Evolutionary conservation across 1,139 yeast species (phyloP).

Genomic region (Blastobotrys serpentis): DNA sequence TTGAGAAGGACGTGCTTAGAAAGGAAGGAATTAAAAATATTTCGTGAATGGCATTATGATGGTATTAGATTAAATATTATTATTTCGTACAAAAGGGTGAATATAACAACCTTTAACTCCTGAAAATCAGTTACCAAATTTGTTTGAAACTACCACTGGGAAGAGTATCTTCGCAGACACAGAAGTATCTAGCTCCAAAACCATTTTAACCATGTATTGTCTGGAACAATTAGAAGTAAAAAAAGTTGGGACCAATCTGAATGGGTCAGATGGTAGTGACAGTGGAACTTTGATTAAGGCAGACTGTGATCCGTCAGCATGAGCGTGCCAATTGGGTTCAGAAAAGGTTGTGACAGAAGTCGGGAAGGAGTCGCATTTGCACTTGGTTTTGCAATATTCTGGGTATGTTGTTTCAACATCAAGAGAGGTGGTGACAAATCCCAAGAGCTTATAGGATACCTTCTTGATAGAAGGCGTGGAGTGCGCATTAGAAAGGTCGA

Average conservation of each 20-base stretch:
- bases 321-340: not conserved
- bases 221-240: slow-evolving; percentile 31
- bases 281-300: slow-evolving; percentile 19
- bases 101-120: too few species aligned
- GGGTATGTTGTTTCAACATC: not conserved
- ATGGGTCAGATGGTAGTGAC: slow-evolving; percentile 18
- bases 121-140: not conserved
- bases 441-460: not conserved
- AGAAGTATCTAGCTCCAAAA: slow-evolving; percentile 8
- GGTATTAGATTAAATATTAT: not conserved
- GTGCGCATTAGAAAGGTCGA: not conserved
- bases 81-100: not conserved
- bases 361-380: not conserved
- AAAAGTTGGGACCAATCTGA: slow-evolving; percentile 27
- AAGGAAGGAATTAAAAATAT: too few species aligned
- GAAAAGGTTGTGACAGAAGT: not conserved
- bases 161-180: slow-evolving; percentile 12
- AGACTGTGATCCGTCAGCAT: not conserved
- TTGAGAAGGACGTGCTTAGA: too few species aligned
- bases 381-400: not conserved
- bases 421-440: not conserved
- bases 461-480: not conserved
- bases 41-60: too few species aligned
- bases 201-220: slow-evolving; percentile 27
- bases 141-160: slow-evolving; percentile 15